Conservation (phyloP, 257 asterid genomes). For the Knoxia roxburghii region DNA sequence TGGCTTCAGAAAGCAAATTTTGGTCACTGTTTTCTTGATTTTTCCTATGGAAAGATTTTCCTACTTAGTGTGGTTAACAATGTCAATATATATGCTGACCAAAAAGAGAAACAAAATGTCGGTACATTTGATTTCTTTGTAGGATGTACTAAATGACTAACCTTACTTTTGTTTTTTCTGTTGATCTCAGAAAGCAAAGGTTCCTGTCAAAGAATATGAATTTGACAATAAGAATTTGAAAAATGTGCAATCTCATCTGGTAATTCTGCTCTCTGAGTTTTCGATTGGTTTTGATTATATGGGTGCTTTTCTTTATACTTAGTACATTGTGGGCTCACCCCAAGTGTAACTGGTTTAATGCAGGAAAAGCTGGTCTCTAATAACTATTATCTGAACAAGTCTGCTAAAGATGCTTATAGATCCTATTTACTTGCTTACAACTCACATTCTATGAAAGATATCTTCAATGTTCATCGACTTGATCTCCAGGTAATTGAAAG, state of each 20-base stretch:
- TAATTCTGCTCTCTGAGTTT: constrained; percentile 31
- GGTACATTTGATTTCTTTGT: not conserved
- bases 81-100: not conserved
- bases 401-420: constrained; percentile 91
- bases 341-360: constrained; percentile 13
- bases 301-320: not conserved
- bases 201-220: constrained; percentile 79
- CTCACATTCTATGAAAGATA: constrained; percentile 92
- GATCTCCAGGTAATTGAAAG: constrained; percentile 71
- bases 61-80: no score
- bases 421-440: constrained; percentile 79
- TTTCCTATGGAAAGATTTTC: not conserved
- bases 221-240: constrained; percentile 64
- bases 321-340: not conserved
- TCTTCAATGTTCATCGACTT: constrained; percentile 78
- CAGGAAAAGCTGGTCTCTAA: constrained; percentile 70
- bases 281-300: not conserved
- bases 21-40: not conserved
- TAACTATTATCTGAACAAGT: constrained; percentile 70
- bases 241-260: constrained; percentile 82
- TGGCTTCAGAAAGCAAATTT: not conserved
- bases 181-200: constrained; percentile 76
- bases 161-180: not conserved
- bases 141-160: not conserved
- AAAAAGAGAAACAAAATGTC: not conserved